Evolutionary conservation across 2,329 filamentous ascomycete species (phyloP).

Genomic region (Phialemonium atrogriseum): DNA sequence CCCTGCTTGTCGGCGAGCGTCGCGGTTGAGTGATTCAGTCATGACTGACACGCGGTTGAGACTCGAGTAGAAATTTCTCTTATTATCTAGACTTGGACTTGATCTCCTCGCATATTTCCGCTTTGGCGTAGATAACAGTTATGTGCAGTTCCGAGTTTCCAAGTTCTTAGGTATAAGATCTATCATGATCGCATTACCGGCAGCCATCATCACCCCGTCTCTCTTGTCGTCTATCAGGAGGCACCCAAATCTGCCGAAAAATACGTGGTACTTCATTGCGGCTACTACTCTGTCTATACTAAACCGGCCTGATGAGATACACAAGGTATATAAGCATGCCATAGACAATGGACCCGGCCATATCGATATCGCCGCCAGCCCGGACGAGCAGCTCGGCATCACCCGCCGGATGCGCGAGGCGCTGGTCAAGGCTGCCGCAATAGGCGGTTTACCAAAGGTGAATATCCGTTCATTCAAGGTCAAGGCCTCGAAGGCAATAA

Average conservation of each 20-base stretch:
- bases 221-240: slow-evolving; percentile 31
- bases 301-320: slow-evolving; percentile 40
- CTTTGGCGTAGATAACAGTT: too few species aligned
- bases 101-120: too few species aligned
- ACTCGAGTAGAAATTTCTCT: too few species aligned
- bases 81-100: too few species aligned
- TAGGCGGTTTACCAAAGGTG: slow-evolving; percentile 43
- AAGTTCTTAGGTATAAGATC: background rate
- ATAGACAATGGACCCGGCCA: slow-evolving; percentile 21
- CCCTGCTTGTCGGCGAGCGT: background rate
- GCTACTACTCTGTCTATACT: slow-evolving; percentile 35
- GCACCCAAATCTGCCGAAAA: slow-evolving; percentile 30
- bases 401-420: slow-evolving; percentile 39
- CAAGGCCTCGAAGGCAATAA: too few species aligned
- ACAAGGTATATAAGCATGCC: slow-evolving; percentile 32
- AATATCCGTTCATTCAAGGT: background rate
- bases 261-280: slow-evolving; percentile 41
- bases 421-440: slow-evolving; percentile 36
- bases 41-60: too few species aligned
- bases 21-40: too few species aligned
- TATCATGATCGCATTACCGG: slow-evolving; percentile 8
- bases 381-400: slow-evolving; percentile 32
- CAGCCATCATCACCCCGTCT: slow-evolving; percentile 30
- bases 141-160: too few species aligned
- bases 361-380: slow-evolving; percentile 13